A percentile compares a stretch with the other conserved stretches of the same genome.
These are phyloP conservation scores for Geotrichum histeridarum DNA, from an alignment of 1,139 yeast genomes.

Conservation along the genomic window DNA sequence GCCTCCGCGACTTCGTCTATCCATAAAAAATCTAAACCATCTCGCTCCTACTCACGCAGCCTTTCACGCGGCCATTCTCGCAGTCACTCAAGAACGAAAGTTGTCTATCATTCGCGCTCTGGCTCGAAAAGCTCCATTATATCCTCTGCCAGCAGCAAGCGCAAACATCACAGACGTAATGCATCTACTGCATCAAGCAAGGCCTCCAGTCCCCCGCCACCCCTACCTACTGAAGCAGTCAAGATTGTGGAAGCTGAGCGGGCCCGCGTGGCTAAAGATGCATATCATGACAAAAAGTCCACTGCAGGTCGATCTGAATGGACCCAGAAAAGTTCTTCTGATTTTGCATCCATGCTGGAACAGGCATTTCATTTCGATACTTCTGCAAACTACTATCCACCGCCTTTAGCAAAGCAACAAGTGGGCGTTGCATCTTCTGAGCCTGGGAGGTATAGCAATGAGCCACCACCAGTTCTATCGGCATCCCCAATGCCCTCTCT, in stretches of 20 bases:
- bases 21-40: neutral
- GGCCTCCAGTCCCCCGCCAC: slow-evolving; percentile 15
- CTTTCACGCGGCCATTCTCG: slow-evolving; percentile 7
- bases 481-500: neutral
- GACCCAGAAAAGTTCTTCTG: slow-evolving; percentile 3
- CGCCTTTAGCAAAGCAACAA: neutral
- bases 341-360: slow-evolving; percentile 20
- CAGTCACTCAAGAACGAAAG: neutral
- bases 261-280: neutral
- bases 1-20: slow-evolving; percentile 1
- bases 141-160: slow-evolving; percentile 8
- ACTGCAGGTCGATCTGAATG: neutral
- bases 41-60: slow-evolving; percentile 12
- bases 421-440: neutral
- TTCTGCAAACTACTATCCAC: slow-evolving; percentile 1
- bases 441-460: neutral
- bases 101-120: slow-evolving; percentile 8
- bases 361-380: slow-evolving; percentile 18
- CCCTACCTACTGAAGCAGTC: slow-evolving; percentile 17
- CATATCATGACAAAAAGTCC: too few species aligned
- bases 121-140: slow-evolving; percentile 9
- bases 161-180: slow-evolving; percentile 2
- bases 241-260: slow-evolving; percentile 12
- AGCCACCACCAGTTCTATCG: neutral
- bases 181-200: neutral